A percentile compares a stretch with the other conserved stretches of the same genome.
Evolutionary conservation across 768 basidiomycete species (phyloP).

Genomic region (Hypholoma sublateritium): DNA sequence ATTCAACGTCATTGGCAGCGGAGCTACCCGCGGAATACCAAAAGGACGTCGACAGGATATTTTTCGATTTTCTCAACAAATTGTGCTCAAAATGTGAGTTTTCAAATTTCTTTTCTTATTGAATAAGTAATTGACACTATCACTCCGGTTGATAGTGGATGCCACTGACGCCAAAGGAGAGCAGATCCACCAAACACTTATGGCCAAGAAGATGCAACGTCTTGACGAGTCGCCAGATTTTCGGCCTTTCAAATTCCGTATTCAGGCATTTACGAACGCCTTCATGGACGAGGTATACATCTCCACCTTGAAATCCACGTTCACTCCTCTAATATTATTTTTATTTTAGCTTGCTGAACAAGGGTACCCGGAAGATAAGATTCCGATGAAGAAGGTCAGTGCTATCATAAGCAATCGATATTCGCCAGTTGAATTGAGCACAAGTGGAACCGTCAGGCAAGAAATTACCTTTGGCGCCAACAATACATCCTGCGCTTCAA

Average conservation of each 20-base stretch:
- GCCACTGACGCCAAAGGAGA: slow-evolving; percentile 94
- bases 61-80: slow-evolving; percentile 84
- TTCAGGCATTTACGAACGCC: slow-evolving; percentile 95
- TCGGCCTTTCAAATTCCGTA: slow-evolving; percentile 98
- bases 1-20: slow-evolving; percentile 24
- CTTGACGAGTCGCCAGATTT: slow-evolving; percentile 96
- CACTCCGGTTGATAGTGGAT: slow-evolving; percentile 59
- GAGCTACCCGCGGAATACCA: slow-evolving; percentile 83
- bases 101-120: slow-evolving; percentile 16
- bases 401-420: slow-evolving; percentile 9
- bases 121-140: slow-evolving; percentile 16
- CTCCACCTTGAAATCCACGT: not conserved
- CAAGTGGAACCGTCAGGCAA: slow-evolving; percentile 50
- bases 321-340: not conserved
- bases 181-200: slow-evolving; percentile 94
- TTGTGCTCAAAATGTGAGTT: slow-evolving; percentile 89
- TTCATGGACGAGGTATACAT: slow-evolving; percentile 84
- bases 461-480: slow-evolving; percentile 95
- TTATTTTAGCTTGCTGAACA: slow-evolving; percentile 66
- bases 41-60: slow-evolving; percentile 83
- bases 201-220: slow-evolving; percentile 99
- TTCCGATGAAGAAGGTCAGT: slow-evolving; percentile 92
- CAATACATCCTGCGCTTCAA: slow-evolving; percentile 95
- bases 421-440: slow-evolving; percentile 3
- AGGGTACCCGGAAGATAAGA: slow-evolving; percentile 91